These are phyloP conservation scores for Nelumbo lutea DNA, from an alignment of 164 flowering plant genomes.

Conservation along the genomic window DNA sequence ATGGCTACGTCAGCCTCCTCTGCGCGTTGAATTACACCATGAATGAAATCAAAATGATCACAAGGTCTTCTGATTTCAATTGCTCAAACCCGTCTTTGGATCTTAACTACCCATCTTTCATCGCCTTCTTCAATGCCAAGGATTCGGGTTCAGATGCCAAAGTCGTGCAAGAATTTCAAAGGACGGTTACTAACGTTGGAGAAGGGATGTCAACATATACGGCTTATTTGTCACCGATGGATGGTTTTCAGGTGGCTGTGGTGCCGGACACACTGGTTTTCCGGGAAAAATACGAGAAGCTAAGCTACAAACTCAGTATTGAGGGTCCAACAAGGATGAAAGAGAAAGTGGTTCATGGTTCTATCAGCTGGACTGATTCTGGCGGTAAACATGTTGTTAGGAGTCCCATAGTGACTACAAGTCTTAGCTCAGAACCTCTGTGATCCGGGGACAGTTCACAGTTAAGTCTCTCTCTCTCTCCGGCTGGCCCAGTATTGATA, in stretches of 20 bases:
- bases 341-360: constrained; percentile 33
- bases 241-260: constrained; percentile 43
- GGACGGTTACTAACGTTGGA: constrained; percentile 64
- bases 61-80: constrained; percentile 18
- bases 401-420: constrained; percentile 62
- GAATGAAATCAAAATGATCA: constrained; percentile 39
- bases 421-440: constrained; percentile 8
- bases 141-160: constrained; percentile 13
- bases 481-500: too few species aligned
- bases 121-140: constrained; percentile 34
- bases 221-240: constrained; percentile 29
- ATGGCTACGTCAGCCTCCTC: constrained; percentile 50
- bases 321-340: constrained; percentile 27
- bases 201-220: constrained; percentile 31
- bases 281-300: constrained; percentile 38
- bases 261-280: constrained; percentile 44
- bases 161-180: constrained; percentile 27
- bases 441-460: neutral
- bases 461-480: too few species aligned
- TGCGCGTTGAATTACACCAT: constrained; percentile 49
- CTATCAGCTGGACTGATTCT: constrained; percentile 45
- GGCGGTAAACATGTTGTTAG: constrained; percentile 38
- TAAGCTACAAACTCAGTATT: constrained; percentile 31
- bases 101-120: constrained; percentile 72
- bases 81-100: constrained; percentile 44